Base-by-base conservation (phyloP, 129 eudicot species). In the Flaveria bidentis region DNA sequence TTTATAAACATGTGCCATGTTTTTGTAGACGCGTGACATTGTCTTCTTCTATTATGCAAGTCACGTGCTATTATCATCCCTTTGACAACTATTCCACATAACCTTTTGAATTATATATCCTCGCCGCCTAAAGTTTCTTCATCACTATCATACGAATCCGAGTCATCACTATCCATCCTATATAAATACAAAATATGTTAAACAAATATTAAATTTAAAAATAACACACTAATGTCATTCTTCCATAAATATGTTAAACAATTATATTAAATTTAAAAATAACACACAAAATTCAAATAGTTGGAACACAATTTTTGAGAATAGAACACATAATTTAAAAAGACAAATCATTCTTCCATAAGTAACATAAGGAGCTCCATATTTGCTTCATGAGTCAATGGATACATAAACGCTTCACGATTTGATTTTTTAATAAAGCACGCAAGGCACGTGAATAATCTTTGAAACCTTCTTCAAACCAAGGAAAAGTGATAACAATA, bases 291-390 rank as follows among this genome's bases (percentile, higher is more conserved):
- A 2, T 20, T 2, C 23, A 55, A 16, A 23, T 2, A 7, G 22
- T 20, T 20, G 22, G 22, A 20, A 58, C 5, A 22, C 36, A 30
- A 30, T 4, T 30, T 30, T 30, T 20, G 2, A 3, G 9, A 8
- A 2, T 23, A 23, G 26, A 46, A 11, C 14, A 46, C 3, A 46
- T 11, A 46, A 20, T 6, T 15, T 58, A 0, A 58, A 10, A 58
- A 7, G 5, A 30, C 14, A 16, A 33, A 33, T 36, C 49, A 64
- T 64, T 36, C 45, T 15, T 64, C 49, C 49, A 66, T 66, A 39
- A 66, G 47, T 36, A 36, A 16, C 49, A 39, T 39, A 41, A 66
- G 71, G 49, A 66, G n/a, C 51, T 66, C 28, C 28, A 16, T 66
- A 51, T 51, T 51, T 13, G 57, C 20, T 51, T 15, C 57, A 16